Evolutionary conservation across 768 basidiomycete species (phyloP).

Genomic region (Pleurotus sapidus): DNA sequence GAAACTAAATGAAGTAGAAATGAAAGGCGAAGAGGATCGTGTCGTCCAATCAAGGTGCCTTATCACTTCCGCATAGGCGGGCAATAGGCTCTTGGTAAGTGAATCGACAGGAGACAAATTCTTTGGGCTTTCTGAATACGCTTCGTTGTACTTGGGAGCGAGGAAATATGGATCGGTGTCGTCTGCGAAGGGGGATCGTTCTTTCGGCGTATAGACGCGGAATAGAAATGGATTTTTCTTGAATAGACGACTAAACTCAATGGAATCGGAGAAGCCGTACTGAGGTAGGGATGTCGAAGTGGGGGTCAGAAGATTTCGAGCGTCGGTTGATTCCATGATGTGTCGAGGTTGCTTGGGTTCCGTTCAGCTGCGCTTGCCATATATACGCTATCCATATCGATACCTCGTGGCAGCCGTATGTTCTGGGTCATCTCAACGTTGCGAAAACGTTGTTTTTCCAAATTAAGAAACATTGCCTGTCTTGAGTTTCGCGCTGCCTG

Average conservation of each 20-base stretch:
- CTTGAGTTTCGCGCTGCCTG: not conserved
- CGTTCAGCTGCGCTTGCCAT: not conserved
- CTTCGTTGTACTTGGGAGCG: constrained; percentile 61
- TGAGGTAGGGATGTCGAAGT: constrained; percentile 49
- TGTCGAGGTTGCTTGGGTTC: not conserved
- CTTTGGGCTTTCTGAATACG: constrained; percentile 33
- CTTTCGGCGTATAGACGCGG: constrained; percentile 76
- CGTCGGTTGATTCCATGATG: not conserved
- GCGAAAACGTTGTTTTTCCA: constrained; percentile 2
- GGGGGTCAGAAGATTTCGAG: constrained; percentile 9
- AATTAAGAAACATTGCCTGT: not conserved
- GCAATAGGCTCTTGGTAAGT: constrained; percentile 20
- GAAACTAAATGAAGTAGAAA: constrained; percentile 79
- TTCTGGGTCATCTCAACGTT: constrained; percentile 4
- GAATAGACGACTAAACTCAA: constrained; percentile 59
- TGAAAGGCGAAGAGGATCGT: constrained; percentile 63
- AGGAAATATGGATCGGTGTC: constrained; percentile 63
- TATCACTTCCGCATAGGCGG: constrained; percentile 60
- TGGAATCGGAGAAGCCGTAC: constrained; percentile 66
- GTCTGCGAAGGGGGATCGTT: constrained; percentile 50
- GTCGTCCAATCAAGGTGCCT: constrained; percentile 79
- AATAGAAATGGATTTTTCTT: constrained; percentile 72
- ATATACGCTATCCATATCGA: constrained; percentile 1
- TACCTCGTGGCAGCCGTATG: constrained; percentile 4
- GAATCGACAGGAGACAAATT: constrained; percentile 23